Evolutionary conservation across 805 yeast species (phyloP), one percentile per base, ranked within the genome.

Genomic region (Candida ortonii): DNA sequence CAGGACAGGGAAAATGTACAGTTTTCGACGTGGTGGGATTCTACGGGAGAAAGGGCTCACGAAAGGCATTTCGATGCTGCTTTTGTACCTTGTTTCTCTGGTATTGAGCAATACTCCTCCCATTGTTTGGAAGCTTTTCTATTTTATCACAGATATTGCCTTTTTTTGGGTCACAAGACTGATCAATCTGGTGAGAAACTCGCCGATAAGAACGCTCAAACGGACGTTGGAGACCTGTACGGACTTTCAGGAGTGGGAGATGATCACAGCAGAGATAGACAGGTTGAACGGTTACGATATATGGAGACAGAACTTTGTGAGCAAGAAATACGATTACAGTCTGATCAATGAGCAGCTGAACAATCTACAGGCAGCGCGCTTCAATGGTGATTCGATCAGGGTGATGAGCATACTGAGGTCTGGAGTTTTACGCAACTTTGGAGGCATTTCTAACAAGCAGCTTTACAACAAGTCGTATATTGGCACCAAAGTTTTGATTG

Each of bases 401-500:
- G 64, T 88, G 13, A 70, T 83, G 62, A 78, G 83, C 14, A 63
- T 82, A 23, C 70, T 90, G 28, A 64, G 96, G 25, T 82, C 95
- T 0, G 95, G 96, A 0, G 71, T 88, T 51, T 64, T 93, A 22
- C 64, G 98, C 25, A 93, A 93, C 54, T 84, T 90, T 64, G 97
- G 95, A 6, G 94, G 95, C 1, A 86, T 93, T 4, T 74, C 94
- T 1, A 84, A 82, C 46, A 78, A 81, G 44, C 73, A 80, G 34
- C 64, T 93, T 28, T 90, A 84, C 65, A 82, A 82, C 35, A 78
- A 87, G 38, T 76, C 95, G 0, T 83, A 85, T 48, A 68, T 84
- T 40, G 98, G 98, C 2, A 93, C 97, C 1, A 93, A 93, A 62
- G 62, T 76, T 33, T 67, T 88, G 42, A 90, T 93, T 34, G 97